These are phyloP conservation scores for Sclerotinia trifoliorum DNA, from an alignment of 2,329 filamentous ascomycete genomes.

Conservation along the genomic window DNA sequence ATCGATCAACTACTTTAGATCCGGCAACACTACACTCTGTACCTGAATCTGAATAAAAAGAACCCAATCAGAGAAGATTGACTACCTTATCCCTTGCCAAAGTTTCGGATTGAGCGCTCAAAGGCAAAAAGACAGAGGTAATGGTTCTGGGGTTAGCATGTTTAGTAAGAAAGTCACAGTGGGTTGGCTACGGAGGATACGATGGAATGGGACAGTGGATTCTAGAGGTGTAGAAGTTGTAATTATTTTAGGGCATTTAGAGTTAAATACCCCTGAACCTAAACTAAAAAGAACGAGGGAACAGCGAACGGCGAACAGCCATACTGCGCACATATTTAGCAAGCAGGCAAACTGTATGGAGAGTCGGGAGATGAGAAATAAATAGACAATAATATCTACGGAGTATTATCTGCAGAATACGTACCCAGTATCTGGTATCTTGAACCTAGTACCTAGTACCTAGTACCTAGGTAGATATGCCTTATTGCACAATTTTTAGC, in stretches of 20 bases:
- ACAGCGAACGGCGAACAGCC: too few species aligned
- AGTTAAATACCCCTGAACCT: too few species aligned
- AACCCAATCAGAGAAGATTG: background rate
- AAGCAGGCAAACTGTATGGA: too few species aligned
- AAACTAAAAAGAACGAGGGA: too few species aligned
- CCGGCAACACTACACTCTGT: too few species aligned
- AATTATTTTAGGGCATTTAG: too few species aligned
- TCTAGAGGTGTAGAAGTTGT: too few species aligned
- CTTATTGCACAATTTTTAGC: background rate
- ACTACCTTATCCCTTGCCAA: background rate
- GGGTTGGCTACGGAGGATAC: background rate
- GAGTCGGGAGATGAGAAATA: too few species aligned
- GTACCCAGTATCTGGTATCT: background rate
- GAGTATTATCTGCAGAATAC: background rate
- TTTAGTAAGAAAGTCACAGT: background rate
- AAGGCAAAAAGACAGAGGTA: background rate
- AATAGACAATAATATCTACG: background rate
- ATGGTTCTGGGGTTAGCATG: conserved; percentile 2
- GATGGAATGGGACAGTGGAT: background rate
- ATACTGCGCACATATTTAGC: too few species aligned
- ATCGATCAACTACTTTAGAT: too few species aligned
- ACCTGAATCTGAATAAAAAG: too few species aligned
- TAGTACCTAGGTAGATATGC: background rate
- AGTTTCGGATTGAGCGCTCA: background rate
- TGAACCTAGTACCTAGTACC: background rate